Evolutionary conservation across 768 basidiomycete species (phyloP), one percentile per base, ranked within the genome.

Genomic region (Pleurotus citrinopileatus): DNA sequence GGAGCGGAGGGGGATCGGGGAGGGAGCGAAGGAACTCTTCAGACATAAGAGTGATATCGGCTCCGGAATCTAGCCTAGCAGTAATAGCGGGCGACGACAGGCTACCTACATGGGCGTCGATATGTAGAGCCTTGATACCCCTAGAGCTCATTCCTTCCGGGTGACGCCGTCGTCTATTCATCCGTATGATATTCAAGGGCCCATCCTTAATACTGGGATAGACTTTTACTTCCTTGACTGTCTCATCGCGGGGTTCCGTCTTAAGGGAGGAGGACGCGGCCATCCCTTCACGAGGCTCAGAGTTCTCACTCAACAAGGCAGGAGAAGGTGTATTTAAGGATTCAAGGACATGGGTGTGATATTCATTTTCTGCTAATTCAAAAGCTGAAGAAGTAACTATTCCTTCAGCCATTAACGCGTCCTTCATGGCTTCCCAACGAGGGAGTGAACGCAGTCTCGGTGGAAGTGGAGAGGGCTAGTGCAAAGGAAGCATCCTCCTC

Each of bases 391-490:
- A 26, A 3, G 40, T 45, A 0, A 59, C 40, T 0, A 58, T 55
- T 1, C 42, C 48, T 8, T 60, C 38, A 0, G 59, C 3, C 3
- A 56, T 22, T 0, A 57, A 42, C 1, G 57, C 58, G 1, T 52
- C 50, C 1, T 58, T 43, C 17, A 64, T 20, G 1, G 23, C 10
- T 0, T 57, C 32, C 56, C 59, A 66, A 1, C 27, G 25, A 0
- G 59, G 56, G 38, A 63, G 17, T 66, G 62, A 0, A 60, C 55
- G 22, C 65, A 66, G 10, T 63, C 62, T 4, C 59, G 38, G 0
- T 43, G 56, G 26, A 55, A 62, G 20, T 66, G 65, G 0, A 58
- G 56, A 0, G 57, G 29, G 47, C 65, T 67, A 1, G 61, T 57
- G 17, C 65, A 67, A 0, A 67, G 42, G 20, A 52, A 63, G 36